Evolutionary conservation across 2,329 filamentous ascomycete species (phyloP), one percentile per base, ranked within the genome.

Genomic region (Trichoderma harzianum): DNA sequence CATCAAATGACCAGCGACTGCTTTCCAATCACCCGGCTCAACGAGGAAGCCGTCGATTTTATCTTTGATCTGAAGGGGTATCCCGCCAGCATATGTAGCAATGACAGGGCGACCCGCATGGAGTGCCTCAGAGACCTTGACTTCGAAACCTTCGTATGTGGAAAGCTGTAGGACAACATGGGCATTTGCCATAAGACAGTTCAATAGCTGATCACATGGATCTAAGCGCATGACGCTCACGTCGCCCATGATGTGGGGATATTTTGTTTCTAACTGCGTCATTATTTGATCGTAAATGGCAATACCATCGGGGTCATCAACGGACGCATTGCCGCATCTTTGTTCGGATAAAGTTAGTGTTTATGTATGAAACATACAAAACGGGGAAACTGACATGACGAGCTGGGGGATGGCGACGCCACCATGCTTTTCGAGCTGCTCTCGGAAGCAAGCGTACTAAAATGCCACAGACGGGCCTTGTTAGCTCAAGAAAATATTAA

Each of bases 51-150:
- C 93, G 72, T 91, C 91, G 78, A 92, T 88, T 43, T 85, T 85
- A 76, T 95, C 84, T 79, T 92, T 86, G 71, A 96, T 87, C 79
- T 96, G 93, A 5, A 95, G 84, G 1, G 93, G 92, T 68, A 96
- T 95, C 12, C 93, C 93, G n/a, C 93, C 93, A 1, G 91, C 90
- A 24, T 86, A 85, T 1, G 91, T 93, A 3, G 91, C 92, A 74
- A 96, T 93, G 76, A 94, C 87, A 1, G 93, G 93, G 3, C 91
- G 89, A 16, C 93, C 93, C 58, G 94, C 93, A 78, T 95, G 93
- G 26, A 95, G 85, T 1, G 92, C 93, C 81, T 96, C 93, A 0
- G 91, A 94, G 6, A 96, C 92, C 81, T 96, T 96, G 76, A 96
- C 91, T 80, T 96, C 93, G 76, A 96, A 96, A 0, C 93, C 93